These are phyloP conservation scores for Neophaeococcomyces mojaviensis DNA, from an alignment of 2,329 filamentous ascomycete species.

Conservation along the genomic window DNA sequence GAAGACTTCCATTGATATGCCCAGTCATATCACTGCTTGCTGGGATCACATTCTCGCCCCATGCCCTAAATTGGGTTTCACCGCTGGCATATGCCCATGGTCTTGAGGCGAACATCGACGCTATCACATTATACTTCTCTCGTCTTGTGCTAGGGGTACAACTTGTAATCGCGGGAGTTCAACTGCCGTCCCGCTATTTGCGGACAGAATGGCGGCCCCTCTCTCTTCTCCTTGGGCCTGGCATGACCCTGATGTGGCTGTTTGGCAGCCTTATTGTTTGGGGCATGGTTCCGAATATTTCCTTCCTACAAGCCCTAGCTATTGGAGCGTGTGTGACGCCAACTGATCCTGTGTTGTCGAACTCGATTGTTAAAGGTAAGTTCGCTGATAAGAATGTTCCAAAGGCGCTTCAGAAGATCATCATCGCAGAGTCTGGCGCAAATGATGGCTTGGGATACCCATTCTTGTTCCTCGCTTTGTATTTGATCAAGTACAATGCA, in stretches of 20 bases:
- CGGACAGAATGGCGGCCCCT: slow-evolving; percentile 70
- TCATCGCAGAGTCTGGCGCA: slow-evolving; percentile 73
- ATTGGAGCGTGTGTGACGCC: slow-evolving; percentile 84
- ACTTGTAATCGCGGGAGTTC: slow-evolving; percentile 78
- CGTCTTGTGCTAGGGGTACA: slow-evolving; percentile 84
- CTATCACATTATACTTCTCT: slow-evolving; percentile 74
- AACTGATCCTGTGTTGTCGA: slow-evolving; percentile 80
- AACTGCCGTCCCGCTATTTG: slow-evolving; percentile 77
- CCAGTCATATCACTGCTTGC: slow-evolving; percentile 75
- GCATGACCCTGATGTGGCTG: slow-evolving; percentile 84
- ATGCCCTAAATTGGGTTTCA: slow-evolving; percentile 66
- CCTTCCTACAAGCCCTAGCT: slow-evolving; percentile 70
- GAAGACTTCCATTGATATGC: slow-evolving; percentile 7
- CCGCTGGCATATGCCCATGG: slow-evolving; percentile 66
- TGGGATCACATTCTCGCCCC: slow-evolving; percentile 70
- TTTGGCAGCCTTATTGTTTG: slow-evolving; percentile 71
- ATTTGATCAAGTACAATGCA: slow-evolving; percentile 65
- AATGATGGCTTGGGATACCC: slow-evolving; percentile 88
- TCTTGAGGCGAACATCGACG: slow-evolving; percentile 52
- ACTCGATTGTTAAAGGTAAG: slow-evolving; percentile 85
- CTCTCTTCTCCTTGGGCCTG: slow-evolving; percentile 66
- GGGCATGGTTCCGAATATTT: slow-evolving; percentile 62
- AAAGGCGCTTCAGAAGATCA: slow-evolving; percentile 69
- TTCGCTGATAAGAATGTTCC: slow-evolving; percentile 90
- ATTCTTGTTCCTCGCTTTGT: slow-evolving; percentile 77